Evolutionary conservation across 2,329 filamentous ascomycete genomes (phyloP), one percentile per base, ranked within the genome.

Genomic region (Didymella glomerata): DNA sequence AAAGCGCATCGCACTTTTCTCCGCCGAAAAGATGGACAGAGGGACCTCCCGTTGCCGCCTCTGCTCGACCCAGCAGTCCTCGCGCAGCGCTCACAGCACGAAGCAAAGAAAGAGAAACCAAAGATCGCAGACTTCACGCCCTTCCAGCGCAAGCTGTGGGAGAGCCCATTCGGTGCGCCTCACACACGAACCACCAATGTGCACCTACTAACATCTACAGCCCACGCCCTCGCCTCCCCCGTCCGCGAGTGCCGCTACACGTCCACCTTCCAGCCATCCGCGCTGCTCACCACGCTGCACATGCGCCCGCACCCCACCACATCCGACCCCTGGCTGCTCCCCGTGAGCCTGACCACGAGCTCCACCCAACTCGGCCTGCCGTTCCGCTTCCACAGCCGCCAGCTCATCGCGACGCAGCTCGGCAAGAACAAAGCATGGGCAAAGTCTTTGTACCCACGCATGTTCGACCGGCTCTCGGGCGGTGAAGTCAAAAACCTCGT

Each of bases 251-350:
- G 88, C 67, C 68, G 75, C 22, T 70, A 83, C 30, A 86, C 87
- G 1, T 61, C 68, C 0, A 70, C 73, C 0, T 68, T 70, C 1
- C 74, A 91, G 7, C 90, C 90, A 1, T 76, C 74, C 14, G 86
- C 83, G 67, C 89, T 92, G 70, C 77, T 91, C 4, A 84, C 90
- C 54, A 80, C 85, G 30, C 87, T 92, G 60, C 81, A 83, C 27
- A 68, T 87, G 2, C 77, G 87, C 13, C 69, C 77, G 1, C 83
- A 90, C 54, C 87, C 88, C 0, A 76, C 81, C 10, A 85, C 84
- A 0, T 69, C 74, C 0, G 66, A 77, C 2, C 78, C 83, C 0
- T 90, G 86, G 85, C 85, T 83, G 72, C 78, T 87, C 16, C 88
- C 88, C 0, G 78, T 69, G 40, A 63, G 60, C 16, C 60, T 76